Evolutionary conservation across 352 stramenopile species (phyloP).

Genomic region (Phytophthora pini): DNA sequence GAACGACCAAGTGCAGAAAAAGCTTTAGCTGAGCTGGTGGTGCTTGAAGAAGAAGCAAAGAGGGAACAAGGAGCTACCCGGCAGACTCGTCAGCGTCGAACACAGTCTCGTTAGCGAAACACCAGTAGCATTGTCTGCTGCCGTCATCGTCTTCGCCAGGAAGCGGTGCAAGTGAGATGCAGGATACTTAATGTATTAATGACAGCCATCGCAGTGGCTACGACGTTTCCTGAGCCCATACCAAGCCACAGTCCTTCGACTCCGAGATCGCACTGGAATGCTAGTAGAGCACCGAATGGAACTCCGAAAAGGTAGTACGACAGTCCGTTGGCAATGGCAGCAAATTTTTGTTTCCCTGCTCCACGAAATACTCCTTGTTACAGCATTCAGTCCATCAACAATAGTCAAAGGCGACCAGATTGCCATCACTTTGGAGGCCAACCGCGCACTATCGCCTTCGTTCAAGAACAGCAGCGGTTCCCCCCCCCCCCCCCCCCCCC

Average conservation of each 20-base stretch:
- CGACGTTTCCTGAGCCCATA: constrained; percentile 40
- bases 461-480: constrained; percentile 44
- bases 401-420: constrained; percentile 45
- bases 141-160: background rate
- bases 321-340: constrained; percentile 54
- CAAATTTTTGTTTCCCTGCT: constrained; percentile 53
- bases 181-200: background rate
- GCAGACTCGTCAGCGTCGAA: too few species aligned
- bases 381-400: constrained; percentile 49
- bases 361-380: constrained; percentile 71
- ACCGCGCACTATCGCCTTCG: constrained; percentile 30
- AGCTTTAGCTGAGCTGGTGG: too few species aligned
- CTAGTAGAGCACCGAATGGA: constrained; percentile 54
- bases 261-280: constrained; percentile 30
- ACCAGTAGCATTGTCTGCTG: too few species aligned
- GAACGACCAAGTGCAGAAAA: too few species aligned
- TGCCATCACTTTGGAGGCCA: constrained; percentile 43
- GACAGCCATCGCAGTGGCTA: background rate
- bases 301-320: constrained; percentile 74
- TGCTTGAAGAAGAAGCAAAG: too few species aligned
- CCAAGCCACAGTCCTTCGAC: constrained; percentile 61
- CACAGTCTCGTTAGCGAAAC: background rate
- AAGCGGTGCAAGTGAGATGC: too few species aligned
- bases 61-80: too few species aligned
- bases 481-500: too few species aligned